Evolutionary conservation across 148 eudicot species (phyloP).

Genomic region (Arbutus unedo): DNA sequence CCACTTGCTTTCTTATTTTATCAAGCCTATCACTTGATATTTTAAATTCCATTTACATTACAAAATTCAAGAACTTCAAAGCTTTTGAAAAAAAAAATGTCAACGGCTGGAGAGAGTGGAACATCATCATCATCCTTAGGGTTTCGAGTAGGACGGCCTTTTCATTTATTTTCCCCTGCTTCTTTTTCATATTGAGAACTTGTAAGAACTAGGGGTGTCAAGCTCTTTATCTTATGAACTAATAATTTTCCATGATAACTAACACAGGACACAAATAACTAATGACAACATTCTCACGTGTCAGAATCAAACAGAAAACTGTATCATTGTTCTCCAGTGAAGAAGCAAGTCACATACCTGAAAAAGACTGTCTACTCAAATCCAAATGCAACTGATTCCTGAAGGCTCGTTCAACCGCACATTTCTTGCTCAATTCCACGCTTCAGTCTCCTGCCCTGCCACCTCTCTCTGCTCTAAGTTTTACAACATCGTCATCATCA

Average conservation of each 20-base stretch:
- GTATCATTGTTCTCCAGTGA: background rate
- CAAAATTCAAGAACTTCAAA: background rate
- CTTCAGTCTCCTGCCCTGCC: conserved; percentile 89
- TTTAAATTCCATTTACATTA: background rate
- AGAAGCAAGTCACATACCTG: background rate
- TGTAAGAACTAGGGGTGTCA: background rate
- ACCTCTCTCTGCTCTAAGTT: conserved; percentile 63
- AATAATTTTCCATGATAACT: too few species aligned
- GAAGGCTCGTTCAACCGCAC: conserved; percentile 92
- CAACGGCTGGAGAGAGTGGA: background rate
- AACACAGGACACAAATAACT: background rate
- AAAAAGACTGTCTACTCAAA: conserved; percentile 26
- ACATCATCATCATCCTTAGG: background rate
- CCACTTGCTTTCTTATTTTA: background rate
- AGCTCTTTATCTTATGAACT: background rate
- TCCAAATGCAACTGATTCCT: conserved; percentile 83
- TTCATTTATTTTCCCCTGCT: background rate
- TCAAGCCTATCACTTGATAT: background rate
- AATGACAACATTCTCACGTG: background rate
- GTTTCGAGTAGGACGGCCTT: background rate
- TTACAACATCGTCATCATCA: conserved; percentile 74
- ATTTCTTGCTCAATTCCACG: conserved; percentile 57
- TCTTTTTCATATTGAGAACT: background rate
- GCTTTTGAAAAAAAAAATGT: background rate
- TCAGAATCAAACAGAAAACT: background rate